A percentile compares a stretch with the other conserved stretches of the same genome.
Conservation (phyloP, 768 basidiomycete species). For the Solioccasus polychromus region DNA sequence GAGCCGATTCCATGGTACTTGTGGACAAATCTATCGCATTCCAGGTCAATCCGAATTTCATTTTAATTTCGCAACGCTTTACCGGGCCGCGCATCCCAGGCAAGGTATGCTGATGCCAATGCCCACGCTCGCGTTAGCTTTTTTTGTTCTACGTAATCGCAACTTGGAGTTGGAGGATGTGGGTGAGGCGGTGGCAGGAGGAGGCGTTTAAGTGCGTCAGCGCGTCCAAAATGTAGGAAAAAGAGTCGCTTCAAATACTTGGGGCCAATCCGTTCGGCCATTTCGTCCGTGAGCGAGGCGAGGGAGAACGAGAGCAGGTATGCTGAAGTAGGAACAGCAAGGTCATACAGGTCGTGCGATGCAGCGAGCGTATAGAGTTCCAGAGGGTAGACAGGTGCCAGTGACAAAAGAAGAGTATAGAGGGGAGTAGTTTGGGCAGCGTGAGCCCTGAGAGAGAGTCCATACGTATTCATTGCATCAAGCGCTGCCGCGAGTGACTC, state of each 20-base stretch:
- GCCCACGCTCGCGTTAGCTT: conserved; percentile 80
- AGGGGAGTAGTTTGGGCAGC: conserved; percentile 54
- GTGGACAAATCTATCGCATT: conserved; percentile 63
- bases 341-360: conserved; percentile 60
- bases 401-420: conserved; percentile 57
- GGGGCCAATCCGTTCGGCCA: conserved; percentile 67
- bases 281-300: conserved; percentile 64
- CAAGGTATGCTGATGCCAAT: conserved; percentile 75
- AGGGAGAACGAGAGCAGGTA: conserved; percentile 73
- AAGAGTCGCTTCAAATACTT: conserved; percentile 78
- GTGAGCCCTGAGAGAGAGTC: conserved; percentile 48
- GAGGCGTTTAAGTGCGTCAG: conserved; percentile 78
- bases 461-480: conserved; percentile 55
- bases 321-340: conserved; percentile 73
- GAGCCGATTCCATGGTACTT: conserved; percentile 66
- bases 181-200: conserved; percentile 72
- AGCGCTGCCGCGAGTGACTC: conserved; percentile 56
- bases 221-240: conserved; percentile 79
- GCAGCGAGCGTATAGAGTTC: conserved; percentile 74
- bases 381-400: conserved; percentile 66
- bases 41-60: conserved; percentile 1
- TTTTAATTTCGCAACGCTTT: conserved; percentile 19
- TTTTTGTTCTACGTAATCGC: conserved; percentile 77
- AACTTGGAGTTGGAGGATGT: conserved; percentile 65
- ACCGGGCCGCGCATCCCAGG: conserved; percentile 84